A percentile compares a stretch with the other conserved stretches of the same genome.
Conservation (phyloP, 257 asterid species). For the Cruciata laevipes region DNA sequence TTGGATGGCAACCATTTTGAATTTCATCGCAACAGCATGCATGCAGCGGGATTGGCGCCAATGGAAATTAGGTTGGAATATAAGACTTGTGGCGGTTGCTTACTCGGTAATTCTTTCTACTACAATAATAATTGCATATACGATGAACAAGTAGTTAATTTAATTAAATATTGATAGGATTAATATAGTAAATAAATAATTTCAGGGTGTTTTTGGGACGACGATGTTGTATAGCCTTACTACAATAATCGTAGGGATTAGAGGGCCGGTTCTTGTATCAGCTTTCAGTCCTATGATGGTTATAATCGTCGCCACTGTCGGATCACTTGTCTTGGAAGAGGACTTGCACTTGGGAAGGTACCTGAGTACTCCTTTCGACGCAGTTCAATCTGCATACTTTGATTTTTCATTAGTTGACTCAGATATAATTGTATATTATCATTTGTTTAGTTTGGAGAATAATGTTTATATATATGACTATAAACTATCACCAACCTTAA, state of each 20-base stretch:
- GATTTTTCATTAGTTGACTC: too few relatives aligned
- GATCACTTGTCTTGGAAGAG: constrained; percentile 24
- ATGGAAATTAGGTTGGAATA: constrained; percentile 11
- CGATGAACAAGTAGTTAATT: background rate
- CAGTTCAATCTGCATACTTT: too few relatives aligned
- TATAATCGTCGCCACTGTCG: constrained; percentile 23
- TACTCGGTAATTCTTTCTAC: background rate
- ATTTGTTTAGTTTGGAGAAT: too few relatives aligned
- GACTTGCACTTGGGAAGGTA: constrained; percentile 35
- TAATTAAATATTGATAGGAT: too few relatives aligned
- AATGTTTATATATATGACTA: too few relatives aligned
- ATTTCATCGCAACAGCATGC: background rate
- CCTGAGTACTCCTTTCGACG: too few relatives aligned
- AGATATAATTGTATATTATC: too few relatives aligned
- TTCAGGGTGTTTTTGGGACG: constrained; percentile 9
- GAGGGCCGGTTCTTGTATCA: constrained; percentile 37
- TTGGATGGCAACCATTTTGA: background rate
- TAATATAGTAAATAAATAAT: background rate
- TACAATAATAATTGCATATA: too few relatives aligned
- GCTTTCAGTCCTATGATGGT: constrained; percentile 30
- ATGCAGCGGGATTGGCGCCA: constrained; percentile 8
- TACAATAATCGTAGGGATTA: constrained; percentile 19
- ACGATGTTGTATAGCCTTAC: constrained; percentile 10
- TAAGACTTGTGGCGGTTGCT: constrained; percentile 4
- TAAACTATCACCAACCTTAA: too few relatives aligned